phyloP scores from a whole-genome alignment of 2,329 filamentous ascomycete genomes.

The Microsporum audouinii region DNA sequence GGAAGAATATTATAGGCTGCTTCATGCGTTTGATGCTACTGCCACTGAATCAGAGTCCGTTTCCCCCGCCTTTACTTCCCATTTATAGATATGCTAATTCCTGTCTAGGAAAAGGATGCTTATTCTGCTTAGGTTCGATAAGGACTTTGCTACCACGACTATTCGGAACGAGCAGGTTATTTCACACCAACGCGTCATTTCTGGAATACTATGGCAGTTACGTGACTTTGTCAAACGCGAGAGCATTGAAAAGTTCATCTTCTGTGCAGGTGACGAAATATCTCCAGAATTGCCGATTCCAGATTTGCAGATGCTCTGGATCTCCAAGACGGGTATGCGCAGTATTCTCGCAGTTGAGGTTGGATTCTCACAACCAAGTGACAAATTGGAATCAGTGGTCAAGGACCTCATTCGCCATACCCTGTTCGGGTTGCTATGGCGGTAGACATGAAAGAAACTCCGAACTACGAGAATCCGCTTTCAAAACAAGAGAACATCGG shows the following conservation, averaged over 20 bases:
- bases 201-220: background rate
- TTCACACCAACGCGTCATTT: background rate
- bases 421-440: background rate
- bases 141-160: too few species aligned
- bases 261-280: background rate
- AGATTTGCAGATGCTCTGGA: background rate
- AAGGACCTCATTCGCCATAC: background rate
- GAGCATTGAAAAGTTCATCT: background rate
- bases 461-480: background rate
- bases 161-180: too few species aligned
- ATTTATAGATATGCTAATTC: too few species aligned
- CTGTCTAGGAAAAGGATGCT: too few species aligned
- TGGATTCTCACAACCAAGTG: background rate
- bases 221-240: background rate
- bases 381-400: background rate
- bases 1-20: background rate
- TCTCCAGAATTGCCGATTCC: background rate
- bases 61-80: background rate
- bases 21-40: background rate
- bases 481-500: background rate
- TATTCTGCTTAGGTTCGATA: too few species aligned
- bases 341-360: background rate
- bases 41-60: background rate
- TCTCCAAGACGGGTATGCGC: background rate
- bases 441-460: background rate